These are phyloP conservation scores for Candolleomyces aberdarensis DNA, from an alignment of 768 basidiomycete species.

Conservation along the genomic window DNA sequence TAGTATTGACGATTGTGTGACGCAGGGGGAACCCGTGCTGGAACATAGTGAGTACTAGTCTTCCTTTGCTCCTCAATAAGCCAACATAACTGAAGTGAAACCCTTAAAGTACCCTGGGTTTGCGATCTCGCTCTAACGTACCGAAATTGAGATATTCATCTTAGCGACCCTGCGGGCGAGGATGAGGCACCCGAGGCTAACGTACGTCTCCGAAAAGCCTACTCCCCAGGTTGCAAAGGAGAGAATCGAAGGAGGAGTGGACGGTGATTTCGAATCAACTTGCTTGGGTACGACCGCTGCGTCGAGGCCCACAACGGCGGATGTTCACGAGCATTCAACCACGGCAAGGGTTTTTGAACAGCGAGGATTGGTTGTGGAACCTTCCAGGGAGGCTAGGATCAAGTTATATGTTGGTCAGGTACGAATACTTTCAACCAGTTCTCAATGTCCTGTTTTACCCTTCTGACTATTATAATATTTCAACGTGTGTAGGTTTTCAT, in stretches of 20 bases:
- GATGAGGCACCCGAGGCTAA: neutral
- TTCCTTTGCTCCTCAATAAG: no score
- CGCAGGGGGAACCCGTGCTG: no score
- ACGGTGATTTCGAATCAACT: no score
- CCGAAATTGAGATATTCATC: no score
- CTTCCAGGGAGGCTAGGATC: slow-evolving; percentile 62
- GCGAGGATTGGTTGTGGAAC: slow-evolving; percentile 58
- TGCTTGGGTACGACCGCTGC: neutral
- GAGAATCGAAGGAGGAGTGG: no score
- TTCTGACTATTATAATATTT: neutral
- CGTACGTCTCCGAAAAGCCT: neutral
- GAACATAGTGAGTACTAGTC: no score
- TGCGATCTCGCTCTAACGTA: no score
- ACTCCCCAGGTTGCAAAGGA: no score
- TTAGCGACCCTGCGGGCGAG: neutral
- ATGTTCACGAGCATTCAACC: neutral
- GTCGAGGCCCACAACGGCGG: neutral
- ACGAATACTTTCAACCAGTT: slow-evolving; percentile 8
- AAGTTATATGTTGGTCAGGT: slow-evolving; percentile 77
- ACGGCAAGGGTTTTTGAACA: neutral
- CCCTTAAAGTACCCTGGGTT: no score
- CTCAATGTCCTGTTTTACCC: neutral
- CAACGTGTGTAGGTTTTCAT: slow-evolving; percentile 54
- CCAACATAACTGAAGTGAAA: no score
- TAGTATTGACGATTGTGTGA: no score